Percentiles rank a stretch among this genome's conserved stretches.
phyloP scores from a whole-genome alignment of 257 asterid species.

The Plantago major region DNA sequence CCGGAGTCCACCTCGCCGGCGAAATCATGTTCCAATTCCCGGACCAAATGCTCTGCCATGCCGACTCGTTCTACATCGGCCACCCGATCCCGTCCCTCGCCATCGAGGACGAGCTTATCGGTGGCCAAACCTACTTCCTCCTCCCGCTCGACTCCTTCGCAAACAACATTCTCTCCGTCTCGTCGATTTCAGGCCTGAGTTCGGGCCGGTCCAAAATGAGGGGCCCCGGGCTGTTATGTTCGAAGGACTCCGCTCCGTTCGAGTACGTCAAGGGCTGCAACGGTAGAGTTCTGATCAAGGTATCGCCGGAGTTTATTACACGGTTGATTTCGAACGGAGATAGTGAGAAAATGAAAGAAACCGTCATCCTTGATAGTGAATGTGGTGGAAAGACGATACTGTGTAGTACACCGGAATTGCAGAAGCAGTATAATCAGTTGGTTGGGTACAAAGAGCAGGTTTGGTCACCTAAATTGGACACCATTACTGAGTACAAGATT shows the following conservation, averaged over 20 bases:
- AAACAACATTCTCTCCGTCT: constrained; percentile 35
- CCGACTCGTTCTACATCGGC: constrained; percentile 77
- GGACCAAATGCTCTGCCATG: constrained; percentile 59
- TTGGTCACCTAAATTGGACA: constrained; percentile 83
- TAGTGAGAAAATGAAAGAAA: background rate
- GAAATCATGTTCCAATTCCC: constrained; percentile 83
- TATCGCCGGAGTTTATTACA: constrained; percentile 50
- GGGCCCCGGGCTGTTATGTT: constrained; percentile 15
- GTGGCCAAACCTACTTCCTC: constrained; percentile 56
- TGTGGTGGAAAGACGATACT: constrained; percentile 16
- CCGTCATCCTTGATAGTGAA: background rate
- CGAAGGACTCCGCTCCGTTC: constrained; percentile 46
- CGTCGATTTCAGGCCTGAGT: constrained; percentile 41
- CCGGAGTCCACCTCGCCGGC: constrained; percentile 53
- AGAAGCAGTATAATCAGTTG: constrained; percentile 56
- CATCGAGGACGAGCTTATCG: constrained; percentile 42
- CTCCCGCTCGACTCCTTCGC: constrained; percentile 62
- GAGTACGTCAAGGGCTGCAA: constrained; percentile 48
- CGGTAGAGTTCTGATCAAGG: constrained; percentile 66
- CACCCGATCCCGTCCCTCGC: constrained; percentile 54
- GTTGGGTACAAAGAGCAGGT: constrained; percentile 55
- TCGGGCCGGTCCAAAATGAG: constrained; percentile 4
- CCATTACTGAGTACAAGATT: constrained; percentile 58
- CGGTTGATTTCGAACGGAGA: constrained; percentile 29
- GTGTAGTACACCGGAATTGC: constrained; percentile 84